phyloP scores from a whole-genome alignment of 1,284 basidiomycete genomes.

The Irpex sp. region DNA sequence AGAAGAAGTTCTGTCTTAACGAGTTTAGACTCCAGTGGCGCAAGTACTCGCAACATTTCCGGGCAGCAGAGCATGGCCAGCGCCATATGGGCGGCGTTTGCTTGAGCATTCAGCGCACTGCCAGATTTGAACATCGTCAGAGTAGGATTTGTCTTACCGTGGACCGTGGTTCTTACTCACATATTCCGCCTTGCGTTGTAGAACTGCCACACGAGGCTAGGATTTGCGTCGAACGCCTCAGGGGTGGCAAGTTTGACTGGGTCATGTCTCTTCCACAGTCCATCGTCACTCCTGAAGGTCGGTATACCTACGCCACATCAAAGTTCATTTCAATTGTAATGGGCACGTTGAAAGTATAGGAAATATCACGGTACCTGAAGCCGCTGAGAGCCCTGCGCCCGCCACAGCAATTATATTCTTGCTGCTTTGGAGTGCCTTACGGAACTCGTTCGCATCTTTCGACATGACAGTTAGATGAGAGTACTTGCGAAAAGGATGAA shows the following conservation, averaged over 20 bases:
- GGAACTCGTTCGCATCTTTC: constrained; percentile 28
- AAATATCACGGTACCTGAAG: constrained; percentile 39
- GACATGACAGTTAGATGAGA: not conserved
- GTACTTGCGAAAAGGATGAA: too few relatives aligned
- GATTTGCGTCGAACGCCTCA: constrained; percentile 34
- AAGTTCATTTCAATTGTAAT: not conserved
- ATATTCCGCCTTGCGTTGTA: constrained; percentile 34
- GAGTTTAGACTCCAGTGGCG: constrained; percentile 20
- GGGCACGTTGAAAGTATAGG: not conserved
- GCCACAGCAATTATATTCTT: constrained; percentile 51
- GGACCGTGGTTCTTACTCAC: constrained; percentile 12
- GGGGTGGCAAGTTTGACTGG: constrained; percentile 36
- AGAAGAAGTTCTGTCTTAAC: not conserved
- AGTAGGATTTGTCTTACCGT: not conserved
- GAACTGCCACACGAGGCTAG: constrained; percentile 38
- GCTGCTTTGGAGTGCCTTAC: constrained; percentile 20
- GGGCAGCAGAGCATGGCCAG: constrained; percentile 27
- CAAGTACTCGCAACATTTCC: constrained; percentile 15
- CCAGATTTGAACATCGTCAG: too few relatives aligned
- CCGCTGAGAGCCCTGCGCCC: constrained; percentile 57
- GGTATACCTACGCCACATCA: constrained; percentile 42
- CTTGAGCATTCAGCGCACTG: constrained; percentile 26
- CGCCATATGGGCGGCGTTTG: constrained; percentile 33
- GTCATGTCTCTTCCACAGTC: constrained; percentile 34
- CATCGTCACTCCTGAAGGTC: constrained; percentile 52